phyloP scores from a whole-genome alignment of 2,329 filamentous ascomycete genomes.

The Alternaria sp. region DNA sequence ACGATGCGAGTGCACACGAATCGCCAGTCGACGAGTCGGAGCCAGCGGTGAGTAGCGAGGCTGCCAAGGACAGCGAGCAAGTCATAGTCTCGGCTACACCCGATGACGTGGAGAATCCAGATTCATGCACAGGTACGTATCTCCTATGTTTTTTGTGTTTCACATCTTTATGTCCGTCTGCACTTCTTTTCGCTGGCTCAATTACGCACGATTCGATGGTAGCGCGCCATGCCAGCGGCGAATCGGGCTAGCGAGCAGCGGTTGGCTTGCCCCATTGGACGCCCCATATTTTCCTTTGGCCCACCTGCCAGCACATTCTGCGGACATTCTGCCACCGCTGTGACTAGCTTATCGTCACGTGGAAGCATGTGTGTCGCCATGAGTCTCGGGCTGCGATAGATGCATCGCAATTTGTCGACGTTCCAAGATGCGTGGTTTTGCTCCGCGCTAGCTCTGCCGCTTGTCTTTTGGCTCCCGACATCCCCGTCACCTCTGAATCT shows the following conservation, averaged over 20 bases:
- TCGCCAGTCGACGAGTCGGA: slow-evolving; percentile 1
- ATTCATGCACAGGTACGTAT: slow-evolving; percentile 28
- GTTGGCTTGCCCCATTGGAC: slow-evolving; percentile 17
- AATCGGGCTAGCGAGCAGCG: slow-evolving; percentile 21
- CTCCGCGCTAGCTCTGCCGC: slow-evolving; percentile 22
- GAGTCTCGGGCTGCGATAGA: slow-evolving; percentile 35
- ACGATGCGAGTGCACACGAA: slow-evolving; percentile 1
- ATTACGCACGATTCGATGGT: slow-evolving; percentile 16
- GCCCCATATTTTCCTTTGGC: slow-evolving; percentile 19
- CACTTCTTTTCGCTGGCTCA: slow-evolving; percentile 5
- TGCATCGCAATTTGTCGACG: slow-evolving; percentile 34
- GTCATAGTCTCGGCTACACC: slow-evolving; percentile 3
- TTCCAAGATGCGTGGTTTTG: slow-evolving; percentile 29
- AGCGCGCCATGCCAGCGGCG: slow-evolving; percentile 17
- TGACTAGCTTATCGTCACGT: slow-evolving; percentile 39
- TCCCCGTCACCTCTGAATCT: slow-evolving; percentile 17
- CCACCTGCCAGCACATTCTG: slow-evolving; percentile 20
- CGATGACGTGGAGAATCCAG: slow-evolving; percentile 7
- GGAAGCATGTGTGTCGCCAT: slow-evolving; percentile 20
- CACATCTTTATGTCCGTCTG: slow-evolving; percentile 5
- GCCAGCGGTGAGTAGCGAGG: not conserved
- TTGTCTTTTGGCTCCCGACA: slow-evolving; percentile 17
- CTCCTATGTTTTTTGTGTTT: slow-evolving; percentile 1
- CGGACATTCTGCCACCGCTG: slow-evolving; percentile 19
- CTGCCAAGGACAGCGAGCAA: slow-evolving; percentile 5